Conservation (phyloP, 108 stramenopile species). For the Skeletonema marinoi region DNA sequence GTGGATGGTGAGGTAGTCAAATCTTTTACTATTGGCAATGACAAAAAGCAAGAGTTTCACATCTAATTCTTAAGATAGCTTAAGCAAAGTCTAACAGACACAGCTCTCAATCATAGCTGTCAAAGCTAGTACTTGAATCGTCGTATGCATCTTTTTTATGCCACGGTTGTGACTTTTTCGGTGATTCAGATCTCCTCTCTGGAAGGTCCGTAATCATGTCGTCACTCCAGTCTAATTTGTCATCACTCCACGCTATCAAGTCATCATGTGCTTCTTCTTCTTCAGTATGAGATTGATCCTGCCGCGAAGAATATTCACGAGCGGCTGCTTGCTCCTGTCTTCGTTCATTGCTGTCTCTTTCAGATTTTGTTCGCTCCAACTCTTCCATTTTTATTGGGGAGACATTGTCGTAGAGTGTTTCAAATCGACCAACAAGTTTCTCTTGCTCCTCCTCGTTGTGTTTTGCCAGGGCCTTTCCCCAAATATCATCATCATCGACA, state of each 20-base stretch:
- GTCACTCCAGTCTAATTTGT: background rate
- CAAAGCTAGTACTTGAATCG: background rate
- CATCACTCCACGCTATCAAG: constrained; percentile 12
- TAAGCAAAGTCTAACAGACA: background rate
- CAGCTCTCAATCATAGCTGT: background rate
- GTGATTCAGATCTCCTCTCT: background rate
- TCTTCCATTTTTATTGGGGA: background rate
- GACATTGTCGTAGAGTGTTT: background rate
- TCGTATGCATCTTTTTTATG: background rate
- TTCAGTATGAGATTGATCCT: background rate
- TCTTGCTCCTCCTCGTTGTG: constrained; percentile 29
- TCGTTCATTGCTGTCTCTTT: background rate
- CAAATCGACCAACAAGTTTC: constrained; percentile 9
- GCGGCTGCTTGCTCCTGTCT: background rate
- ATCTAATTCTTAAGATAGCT: background rate
- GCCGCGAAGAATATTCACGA: background rate
- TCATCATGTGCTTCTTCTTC: constrained; percentile 12
- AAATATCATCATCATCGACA: background rate
- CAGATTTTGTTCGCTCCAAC: background rate
- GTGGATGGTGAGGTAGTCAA: constrained; percentile 66
- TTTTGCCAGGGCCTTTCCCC: constrained; percentile 27
- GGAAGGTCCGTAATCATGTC: background rate
- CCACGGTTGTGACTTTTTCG: background rate
- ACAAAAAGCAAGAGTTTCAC: constrained; percentile 2
- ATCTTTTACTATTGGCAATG: constrained; percentile 54